Evolutionary conservation across 108 stramenopile genomes (phyloP).

Genomic region (Pseudonitzschia multistriata): DNA sequence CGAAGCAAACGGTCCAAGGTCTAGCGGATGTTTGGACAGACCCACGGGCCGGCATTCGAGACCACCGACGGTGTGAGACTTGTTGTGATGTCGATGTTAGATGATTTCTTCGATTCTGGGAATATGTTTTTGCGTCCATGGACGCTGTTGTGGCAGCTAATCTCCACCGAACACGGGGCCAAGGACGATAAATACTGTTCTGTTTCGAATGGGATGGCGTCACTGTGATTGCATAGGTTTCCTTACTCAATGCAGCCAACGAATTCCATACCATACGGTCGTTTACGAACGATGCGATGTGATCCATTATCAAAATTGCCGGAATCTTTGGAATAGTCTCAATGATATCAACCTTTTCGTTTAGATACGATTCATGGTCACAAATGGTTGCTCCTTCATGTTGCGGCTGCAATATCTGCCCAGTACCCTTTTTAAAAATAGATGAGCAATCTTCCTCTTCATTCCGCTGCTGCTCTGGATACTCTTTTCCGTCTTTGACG

Average conservation of each 20-base stretch:
- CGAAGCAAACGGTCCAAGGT: not conserved
- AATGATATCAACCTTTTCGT: not conserved
- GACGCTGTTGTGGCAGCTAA: not conserved
- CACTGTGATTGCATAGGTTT: not conserved
- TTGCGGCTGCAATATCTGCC: not conserved
- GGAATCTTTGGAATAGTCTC: conserved; percentile 1
- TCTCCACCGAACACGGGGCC: conserved; percentile 17
- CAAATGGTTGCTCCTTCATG: not conserved
- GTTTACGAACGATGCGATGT: not conserved
- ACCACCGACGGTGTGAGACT: not conserved
- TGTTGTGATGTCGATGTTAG: too few species aligned
- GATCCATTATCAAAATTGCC: not conserved
- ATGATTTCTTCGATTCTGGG: too few species aligned
- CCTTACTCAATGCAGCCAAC: conserved; percentile 2
- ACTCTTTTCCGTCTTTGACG: not conserved
- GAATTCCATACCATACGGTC: conserved; percentile 16
- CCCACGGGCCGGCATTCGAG: not conserved
- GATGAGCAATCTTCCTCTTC: not conserved
- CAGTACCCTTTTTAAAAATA: too few species aligned
- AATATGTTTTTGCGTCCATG: too few species aligned
- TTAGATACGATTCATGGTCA: not conserved
- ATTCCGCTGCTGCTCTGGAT: not conserved
- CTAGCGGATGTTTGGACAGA: not conserved
- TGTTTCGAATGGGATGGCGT: not conserved
- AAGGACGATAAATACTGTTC: not conserved